A percentile compares a stretch with the other conserved stretches of the same genome.
phyloP scores from a whole-genome alignment of 2,329 filamentous ascomycete genomes.

The Beauveria medogensis region DNA sequence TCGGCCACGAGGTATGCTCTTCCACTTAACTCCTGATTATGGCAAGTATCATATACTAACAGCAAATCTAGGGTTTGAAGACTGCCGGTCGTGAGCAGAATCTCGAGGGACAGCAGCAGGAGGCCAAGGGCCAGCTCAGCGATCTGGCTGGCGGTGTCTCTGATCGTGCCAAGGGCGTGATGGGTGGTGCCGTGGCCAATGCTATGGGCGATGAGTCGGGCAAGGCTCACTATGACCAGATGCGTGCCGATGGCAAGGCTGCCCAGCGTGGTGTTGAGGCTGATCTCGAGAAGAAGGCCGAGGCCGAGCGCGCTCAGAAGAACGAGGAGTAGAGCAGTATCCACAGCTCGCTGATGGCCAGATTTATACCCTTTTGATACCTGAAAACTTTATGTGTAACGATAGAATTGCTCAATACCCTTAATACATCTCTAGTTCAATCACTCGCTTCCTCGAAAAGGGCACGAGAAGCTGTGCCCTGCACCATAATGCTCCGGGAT shows the following conservation, averaged over 20 bases:
- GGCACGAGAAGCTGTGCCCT: neutral
- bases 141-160: conserved; percentile 61
- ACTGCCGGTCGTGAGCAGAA: conserved; percentile 70
- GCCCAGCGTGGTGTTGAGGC: conserved; percentile 74
- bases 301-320: conserved; percentile 27
- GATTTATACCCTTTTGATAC: conserved; percentile 1
- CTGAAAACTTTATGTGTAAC: conserved; percentile 8
- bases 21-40: neutral
- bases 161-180: conserved; percentile 59
- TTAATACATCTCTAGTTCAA: conserved; percentile 1
- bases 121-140: conserved; percentile 72
- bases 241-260: conserved; percentile 79
- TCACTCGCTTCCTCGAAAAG: neutral
- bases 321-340: neutral
- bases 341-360: neutral
- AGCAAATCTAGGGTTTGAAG: conserved; percentile 50
- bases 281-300: conserved; percentile 67
- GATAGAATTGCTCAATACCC: conserved; percentile 2
- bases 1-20: conserved; percentile 59
- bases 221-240: conserved; percentile 55
- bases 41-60: neutral
- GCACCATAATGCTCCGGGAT: neutral
- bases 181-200: conserved; percentile 64
- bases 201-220: conserved; percentile 62
- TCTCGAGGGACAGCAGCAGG: conserved; percentile 67